Base-by-base conservation (phyloP, 106 monocot species). In the Allium sativum region DNA sequence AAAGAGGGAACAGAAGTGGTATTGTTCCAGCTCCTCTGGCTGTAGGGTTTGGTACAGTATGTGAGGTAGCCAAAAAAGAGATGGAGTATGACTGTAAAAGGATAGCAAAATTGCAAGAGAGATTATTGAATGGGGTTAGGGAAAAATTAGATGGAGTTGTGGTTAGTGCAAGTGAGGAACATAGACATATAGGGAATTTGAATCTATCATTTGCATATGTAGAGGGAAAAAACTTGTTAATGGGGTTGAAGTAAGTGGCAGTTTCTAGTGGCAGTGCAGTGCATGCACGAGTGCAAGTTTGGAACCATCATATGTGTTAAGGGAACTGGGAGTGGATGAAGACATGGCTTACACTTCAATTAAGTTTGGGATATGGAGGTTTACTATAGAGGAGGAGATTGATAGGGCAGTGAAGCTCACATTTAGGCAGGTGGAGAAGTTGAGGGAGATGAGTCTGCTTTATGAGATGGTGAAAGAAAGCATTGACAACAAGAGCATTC, bases 391-490 rank as follows among this genome's bases (percentile, higher is more conserved):
- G 79, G 90, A 60, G 1, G 95, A 90, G 90, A 75, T 95, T 17
- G 87, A 90, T 59, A 55, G 54, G 15, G 87, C 90, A 0, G 65
- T 82, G 19, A 84, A 90, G 66, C 75, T 95, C 18, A 86, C 86
- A 1, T 89, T 95, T 63, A 58, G 70, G 55, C 90, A 90, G 66
- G 90, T 95, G 44, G 79, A 84, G 84, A 95, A 90, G 75, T 77
- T 95, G 56, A 74, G 95, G 68, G 86, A 90, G 61, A 90, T 95
- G 95, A 95, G 95, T 48, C 95, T 90, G 6, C 75, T 95, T 10
- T 95, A 90, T 68, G 90, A 95, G 95, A 84, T 95, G 86, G 90
- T 84, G 18, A 90, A 95, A 79, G 95, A 86, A 42, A 90, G 90
- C 45, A 84, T 95, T 42, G 84, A 95, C 58, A 71, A 90, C 68